Percentiles rank a stretch among this genome's conserved stretches.
Conservation (phyloP, 2,329 filamentous ascomycete species). For the Tolypocladium ovalisporum region DNA sequence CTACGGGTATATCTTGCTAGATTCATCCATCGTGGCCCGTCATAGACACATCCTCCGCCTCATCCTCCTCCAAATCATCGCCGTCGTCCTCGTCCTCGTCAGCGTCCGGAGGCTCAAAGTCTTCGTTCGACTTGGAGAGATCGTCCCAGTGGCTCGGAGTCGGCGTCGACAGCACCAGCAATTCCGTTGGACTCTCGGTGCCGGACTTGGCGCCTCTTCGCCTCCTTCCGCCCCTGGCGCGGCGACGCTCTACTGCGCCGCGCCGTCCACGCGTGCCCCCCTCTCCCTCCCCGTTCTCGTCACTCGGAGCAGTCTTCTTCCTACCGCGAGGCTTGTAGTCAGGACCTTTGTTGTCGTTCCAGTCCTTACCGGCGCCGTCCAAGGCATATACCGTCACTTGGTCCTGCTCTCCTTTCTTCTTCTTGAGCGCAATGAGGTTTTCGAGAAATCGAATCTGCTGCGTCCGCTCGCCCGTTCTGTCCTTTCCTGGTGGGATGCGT, state of each 20-base stretch:
- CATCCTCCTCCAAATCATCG: conserved; percentile 8
- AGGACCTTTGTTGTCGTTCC: conserved; percentile 29
- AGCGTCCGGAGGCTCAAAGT: conserved; percentile 7
- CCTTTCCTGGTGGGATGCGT: conserved; percentile 31
- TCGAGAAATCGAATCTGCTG: conserved; percentile 50
- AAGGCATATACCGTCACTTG: conserved; percentile 49
- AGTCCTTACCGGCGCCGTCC: conserved; percentile 29
- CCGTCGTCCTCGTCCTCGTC: conserved; percentile 11
- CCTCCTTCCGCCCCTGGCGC: conserved; percentile 8
- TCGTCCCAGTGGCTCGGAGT: conserved; percentile 25
- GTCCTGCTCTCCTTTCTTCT: conserved; percentile 52
- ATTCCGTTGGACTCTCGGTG: not conserved
- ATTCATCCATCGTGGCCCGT: conserved; percentile 5
- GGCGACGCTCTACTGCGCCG: conserved; percentile 8
- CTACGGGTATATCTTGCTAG: not conserved
- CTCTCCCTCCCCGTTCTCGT: conserved; percentile 12
- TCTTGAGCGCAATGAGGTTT: conserved; percentile 54
- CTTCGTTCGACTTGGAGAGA: conserved; percentile 14
- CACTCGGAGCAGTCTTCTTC: conserved; percentile 7
- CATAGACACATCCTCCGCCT: conserved; percentile 15
- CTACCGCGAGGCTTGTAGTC: conserved; percentile 24
- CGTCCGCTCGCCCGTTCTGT: conserved; percentile 35
- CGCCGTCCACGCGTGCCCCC: conserved; percentile 1
- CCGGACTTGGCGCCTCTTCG: conserved; percentile 8
- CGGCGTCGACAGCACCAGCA: conserved; percentile 17